A percentile compares a stretch with the other conserved stretches of the same genome.
phyloP scores from a whole-genome alignment of 129 eudicot species.

The Logfia minima region DNA sequence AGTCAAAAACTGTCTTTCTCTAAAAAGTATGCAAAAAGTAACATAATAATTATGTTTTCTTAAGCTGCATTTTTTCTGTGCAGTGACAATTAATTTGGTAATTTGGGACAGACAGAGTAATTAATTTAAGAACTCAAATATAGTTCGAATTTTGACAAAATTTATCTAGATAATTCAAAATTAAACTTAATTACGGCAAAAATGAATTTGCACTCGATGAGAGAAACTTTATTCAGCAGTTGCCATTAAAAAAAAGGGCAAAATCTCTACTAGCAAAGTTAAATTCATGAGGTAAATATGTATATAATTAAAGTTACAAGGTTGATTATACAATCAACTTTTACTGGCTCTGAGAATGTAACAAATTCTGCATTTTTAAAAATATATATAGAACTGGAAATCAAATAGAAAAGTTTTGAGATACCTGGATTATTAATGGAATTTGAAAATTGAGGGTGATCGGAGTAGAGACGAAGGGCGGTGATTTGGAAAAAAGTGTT shows the following conservation, averaged over 20 bases:
- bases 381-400: not conserved
- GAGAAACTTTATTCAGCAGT: not conserved
- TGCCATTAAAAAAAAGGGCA: not conserved
- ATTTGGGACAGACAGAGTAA: too few relatives aligned
- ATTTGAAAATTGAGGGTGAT: constrained; percentile 29
- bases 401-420: not conserved
- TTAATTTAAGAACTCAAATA: too few relatives aligned
- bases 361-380: not conserved
- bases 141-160: not conserved
- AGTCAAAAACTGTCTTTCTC: too few relatives aligned
- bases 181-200: too few relatives aligned
- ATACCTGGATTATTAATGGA: constrained; percentile 22
- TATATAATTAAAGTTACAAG: not conserved
- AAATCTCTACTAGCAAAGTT: not conserved
- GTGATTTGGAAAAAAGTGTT: constrained; percentile 18
- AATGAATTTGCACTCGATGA: too few relatives aligned
- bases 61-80: too few relatives aligned
- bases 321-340: too few relatives aligned
- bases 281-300: not conserved
- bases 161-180: too few relatives aligned
- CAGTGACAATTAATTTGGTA: too few relatives aligned
- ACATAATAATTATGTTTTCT: too few relatives aligned
- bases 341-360: not conserved
- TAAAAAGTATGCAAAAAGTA: too few relatives aligned
- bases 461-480: constrained; percentile 43